A percentile compares a stretch with the other conserved stretches of the same genome.
phyloP scores from a whole-genome alignment of 768 basidiomycete species.

The Russula sp. region DNA sequence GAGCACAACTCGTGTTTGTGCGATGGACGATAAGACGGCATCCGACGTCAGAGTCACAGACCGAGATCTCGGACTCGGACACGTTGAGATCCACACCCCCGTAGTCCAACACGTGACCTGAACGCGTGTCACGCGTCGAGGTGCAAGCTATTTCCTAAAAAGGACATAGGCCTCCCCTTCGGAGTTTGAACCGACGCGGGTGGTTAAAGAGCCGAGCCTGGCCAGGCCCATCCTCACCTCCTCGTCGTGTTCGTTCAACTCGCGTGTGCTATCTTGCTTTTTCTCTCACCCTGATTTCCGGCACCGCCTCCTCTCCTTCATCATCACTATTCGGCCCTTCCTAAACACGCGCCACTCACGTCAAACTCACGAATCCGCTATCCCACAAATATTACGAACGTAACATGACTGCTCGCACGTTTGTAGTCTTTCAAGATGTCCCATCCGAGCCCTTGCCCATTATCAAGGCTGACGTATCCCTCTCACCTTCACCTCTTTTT shows the following conservation, averaged over 20 bases:
- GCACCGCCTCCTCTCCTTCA: conserved; percentile 16
- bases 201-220: conserved; percentile 17
- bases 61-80: neutral
- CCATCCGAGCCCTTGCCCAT: conserved; percentile 33
- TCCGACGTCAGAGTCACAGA: neutral
- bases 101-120: conserved; percentile 10
- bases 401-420: conserved; percentile 49
- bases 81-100: neutral
- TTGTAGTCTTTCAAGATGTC: conserved; percentile 58
- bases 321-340: conserved; percentile 1
- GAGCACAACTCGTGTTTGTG: conserved; percentile 8
- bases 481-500: conserved; percentile 26
- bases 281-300: conserved; percentile 9
- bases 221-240: conserved; percentile 7
- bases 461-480: conserved; percentile 25
- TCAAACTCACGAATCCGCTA: conserved; percentile 16
- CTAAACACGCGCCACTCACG: conserved; percentile 13
- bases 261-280: conserved; percentile 12
- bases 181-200: conserved; percentile 19
- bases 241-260: conserved; percentile 16
- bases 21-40: neutral
- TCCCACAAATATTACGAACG: conserved; percentile 13
- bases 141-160: conserved; percentile 9
- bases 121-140: conserved; percentile 22
- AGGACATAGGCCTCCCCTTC: conserved; percentile 2